These are phyloP conservation scores for Saturnispora sanitii DNA, from an alignment of 805 yeast genomes.

Conservation along the genomic window DNA sequence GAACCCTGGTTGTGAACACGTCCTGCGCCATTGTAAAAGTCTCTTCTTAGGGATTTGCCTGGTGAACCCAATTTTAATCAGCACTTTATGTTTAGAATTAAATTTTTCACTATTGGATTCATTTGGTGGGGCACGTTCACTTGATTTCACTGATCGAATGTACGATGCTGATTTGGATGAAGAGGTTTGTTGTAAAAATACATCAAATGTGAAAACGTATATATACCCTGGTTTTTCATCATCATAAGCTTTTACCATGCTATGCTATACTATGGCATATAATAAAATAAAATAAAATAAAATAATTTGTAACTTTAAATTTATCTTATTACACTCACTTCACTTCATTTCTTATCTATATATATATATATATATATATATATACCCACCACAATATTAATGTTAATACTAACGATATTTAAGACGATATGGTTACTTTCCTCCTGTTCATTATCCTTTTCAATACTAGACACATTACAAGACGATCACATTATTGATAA, in stretches of 20 bases:
- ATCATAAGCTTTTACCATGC: too few species aligned
- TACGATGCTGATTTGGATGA: constrained; percentile 25
- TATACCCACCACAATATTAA: too few species aligned
- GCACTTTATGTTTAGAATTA: constrained; percentile 29
- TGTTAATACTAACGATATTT: too few species aligned
- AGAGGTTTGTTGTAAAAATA: constrained; percentile 23
- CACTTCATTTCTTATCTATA: too few species aligned
- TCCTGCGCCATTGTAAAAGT: constrained; percentile 41
- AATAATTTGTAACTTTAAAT: not conserved
- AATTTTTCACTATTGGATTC: constrained; percentile 29
- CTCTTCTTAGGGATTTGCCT: constrained; percentile 34
- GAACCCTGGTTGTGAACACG: constrained; percentile 37
- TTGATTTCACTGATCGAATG: constrained; percentile 30
- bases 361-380: too few species aligned
- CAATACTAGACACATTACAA: not conserved
- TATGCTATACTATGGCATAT: too few species aligned
- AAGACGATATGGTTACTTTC: not conserved
- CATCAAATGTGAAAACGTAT: constrained; percentile 40
- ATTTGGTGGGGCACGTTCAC: constrained; percentile 16
- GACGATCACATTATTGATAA: not conserved
- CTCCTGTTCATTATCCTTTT: not conserved
- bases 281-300: not conserved
- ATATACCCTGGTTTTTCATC: constrained; percentile 30
- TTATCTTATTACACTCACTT: too few species aligned
- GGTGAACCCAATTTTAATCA: constrained; percentile 48